Base-by-base conservation (phyloP, 305 asterid genomes). In the Salvia sclarea region DNA sequence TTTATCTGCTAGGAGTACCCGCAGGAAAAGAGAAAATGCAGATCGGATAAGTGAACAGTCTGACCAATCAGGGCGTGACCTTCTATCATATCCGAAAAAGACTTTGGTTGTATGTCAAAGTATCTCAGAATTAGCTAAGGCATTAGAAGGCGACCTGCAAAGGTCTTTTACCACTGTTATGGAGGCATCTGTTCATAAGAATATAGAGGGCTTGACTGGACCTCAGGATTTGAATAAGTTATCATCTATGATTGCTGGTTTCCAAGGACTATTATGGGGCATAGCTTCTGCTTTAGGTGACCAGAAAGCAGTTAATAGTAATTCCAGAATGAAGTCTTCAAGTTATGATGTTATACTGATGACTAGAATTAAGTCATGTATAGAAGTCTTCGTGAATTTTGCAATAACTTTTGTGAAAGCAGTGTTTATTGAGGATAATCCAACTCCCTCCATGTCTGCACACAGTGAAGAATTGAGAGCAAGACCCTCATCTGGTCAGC, bases 181-280 rank as follows among this genome's bases (percentile, higher is more conserved):
- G 65, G 78, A 68, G 73, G 61, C 55, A 25, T 61, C 62, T 65
- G 52, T 49, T 61, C 75, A 68, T 72, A 69, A 76, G 71, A 71
- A 78, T 70, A 58, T 59, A 69, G 85, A 76, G 72, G 45, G 69
- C 66, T 17, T 76, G 33, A 64, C 79, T 43, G 83, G 73, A 64
- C 55, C 56, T 75, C 78, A 68, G 68, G 83, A 80, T 72, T 73
- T 84, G 50, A 83, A 74, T 66, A 82, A 81, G 79, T 73, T 87
- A 59, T 84, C 92, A 53, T 69, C 90, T 35, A 56, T 69, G n/a
- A 57, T 84, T 66, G 78, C 96, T 68, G 87, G 95, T 82, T 76
- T 75, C 65, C 91, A 85, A 76, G 97, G 95, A 68, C 78, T 87
- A 54, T 82, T 93, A 58, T 81, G 83, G 84, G 97, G 97, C 21